Conservation (phyloP, 345 rosid genomes). For the Lumnitzera racemosa region DNA sequence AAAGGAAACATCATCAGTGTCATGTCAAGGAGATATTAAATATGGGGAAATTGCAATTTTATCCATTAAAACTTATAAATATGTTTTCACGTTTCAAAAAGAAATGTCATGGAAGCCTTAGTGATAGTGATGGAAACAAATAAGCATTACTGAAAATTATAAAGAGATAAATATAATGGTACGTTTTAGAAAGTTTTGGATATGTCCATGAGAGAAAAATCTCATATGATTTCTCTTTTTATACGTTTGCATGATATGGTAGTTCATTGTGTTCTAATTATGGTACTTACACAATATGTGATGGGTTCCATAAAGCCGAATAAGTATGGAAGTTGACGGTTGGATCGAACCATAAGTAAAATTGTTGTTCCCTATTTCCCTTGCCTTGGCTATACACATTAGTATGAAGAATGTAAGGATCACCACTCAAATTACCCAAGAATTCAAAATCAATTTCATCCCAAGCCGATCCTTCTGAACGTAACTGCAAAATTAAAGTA, state of each 20-base stretch:
- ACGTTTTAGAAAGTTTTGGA: too few relatives aligned
- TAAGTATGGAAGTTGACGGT: slow-evolving; percentile 49
- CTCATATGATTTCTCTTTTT: too few relatives aligned
- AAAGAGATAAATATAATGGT: too few relatives aligned
- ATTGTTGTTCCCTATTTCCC: slow-evolving; percentile 54
- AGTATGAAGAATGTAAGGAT: slow-evolving; percentile 51
- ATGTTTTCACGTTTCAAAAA: too few relatives aligned
- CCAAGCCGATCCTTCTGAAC: slow-evolving; percentile 45
- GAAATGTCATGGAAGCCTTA: too few relatives aligned
- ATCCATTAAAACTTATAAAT: too few relatives aligned
- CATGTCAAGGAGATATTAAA: too few relatives aligned
- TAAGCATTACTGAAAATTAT: too few relatives aligned
- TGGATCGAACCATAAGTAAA: slow-evolving; percentile 52
- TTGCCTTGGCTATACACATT: slow-evolving; percentile 46
- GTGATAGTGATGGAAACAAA: too few relatives aligned
- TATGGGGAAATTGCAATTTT: too few relatives aligned
- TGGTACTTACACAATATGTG: slow-evolving; percentile 32
- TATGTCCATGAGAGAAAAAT: too few relatives aligned
- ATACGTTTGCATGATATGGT: too few relatives aligned
- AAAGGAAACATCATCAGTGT: not conserved
- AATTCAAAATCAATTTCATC: slow-evolving; percentile 63
- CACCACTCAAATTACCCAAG: slow-evolving; percentile 47
- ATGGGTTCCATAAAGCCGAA: slow-evolving; percentile 48
- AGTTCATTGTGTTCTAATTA: not conserved
- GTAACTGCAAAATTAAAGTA: slow-evolving; percentile 15